Percentiles rank a stretch among this genome's conserved stretches.
Conservation (phyloP, 164 flowering plant species). For the Berberis thunbergii region DNA sequence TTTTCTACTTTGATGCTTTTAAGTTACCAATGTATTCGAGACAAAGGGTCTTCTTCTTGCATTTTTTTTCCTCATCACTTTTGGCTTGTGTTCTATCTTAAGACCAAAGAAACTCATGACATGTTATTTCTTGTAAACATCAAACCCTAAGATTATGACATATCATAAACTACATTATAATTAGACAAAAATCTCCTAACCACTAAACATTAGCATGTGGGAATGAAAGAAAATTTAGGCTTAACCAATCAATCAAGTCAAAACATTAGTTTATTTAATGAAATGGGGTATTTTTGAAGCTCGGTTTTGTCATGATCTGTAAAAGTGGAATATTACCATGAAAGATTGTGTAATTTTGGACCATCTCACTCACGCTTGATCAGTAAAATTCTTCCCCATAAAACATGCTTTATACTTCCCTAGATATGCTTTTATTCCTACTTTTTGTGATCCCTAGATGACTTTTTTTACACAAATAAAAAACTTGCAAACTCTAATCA, state of each 20-base stretch:
- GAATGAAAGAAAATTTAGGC: not conserved
- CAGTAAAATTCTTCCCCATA: constrained; percentile 24
- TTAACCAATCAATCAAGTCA: not conserved
- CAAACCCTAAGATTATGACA: no score
- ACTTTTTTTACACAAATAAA: not conserved
- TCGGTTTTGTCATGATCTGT: constrained; percentile 12
- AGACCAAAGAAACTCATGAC: no score
- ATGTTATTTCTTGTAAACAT: no score
- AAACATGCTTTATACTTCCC: constrained; percentile 15
- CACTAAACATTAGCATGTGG: no score
- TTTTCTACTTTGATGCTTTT: no score
- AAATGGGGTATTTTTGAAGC: constrained; percentile 3
- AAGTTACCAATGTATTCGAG: no score
- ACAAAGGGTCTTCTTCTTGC: no score
- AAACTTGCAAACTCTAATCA: not conserved
- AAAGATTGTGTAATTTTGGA: constrained; percentile 27
- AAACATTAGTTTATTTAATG: not conserved
- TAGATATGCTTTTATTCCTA: constrained; percentile 7
- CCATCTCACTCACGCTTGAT: constrained; percentile 18
- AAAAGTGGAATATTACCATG: constrained; percentile 17
- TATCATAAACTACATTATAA: no score
- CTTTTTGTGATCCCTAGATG: constrained; percentile 24
- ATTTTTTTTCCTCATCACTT: no score
- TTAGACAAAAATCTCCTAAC: no score
- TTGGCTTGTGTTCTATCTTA: no score